These are phyloP conservation scores for Parvularia atlantis DNA, from an alignment of 78 protist genomes.

Conservation along the genomic window DNA sequence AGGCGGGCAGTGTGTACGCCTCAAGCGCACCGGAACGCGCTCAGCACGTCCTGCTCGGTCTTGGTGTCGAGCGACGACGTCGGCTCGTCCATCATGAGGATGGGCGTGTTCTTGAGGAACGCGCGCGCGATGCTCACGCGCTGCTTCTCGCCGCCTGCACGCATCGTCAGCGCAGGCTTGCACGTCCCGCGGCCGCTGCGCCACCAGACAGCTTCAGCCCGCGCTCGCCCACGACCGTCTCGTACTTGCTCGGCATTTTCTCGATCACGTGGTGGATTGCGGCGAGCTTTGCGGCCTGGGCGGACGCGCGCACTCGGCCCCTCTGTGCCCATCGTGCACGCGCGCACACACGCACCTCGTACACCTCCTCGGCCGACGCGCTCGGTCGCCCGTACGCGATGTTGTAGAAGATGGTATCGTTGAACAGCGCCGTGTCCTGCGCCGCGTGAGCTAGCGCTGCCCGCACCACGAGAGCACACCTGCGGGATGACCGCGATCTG, in stretches of 20 bases:
- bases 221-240: constrained; percentile 79
- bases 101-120: constrained; percentile 45
- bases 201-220: constrained; percentile 79
- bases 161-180: constrained; percentile 22
- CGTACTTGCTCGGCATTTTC: constrained; percentile 66
- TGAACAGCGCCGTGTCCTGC: constrained; percentile 81
- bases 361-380: constrained; percentile 25
- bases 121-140: constrained; percentile 81
- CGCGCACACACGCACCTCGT: not conserved
- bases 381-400: constrained; percentile 38
- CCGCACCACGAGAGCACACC: not conserved
- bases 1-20: not conserved
- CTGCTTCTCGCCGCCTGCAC: constrained; percentile 63
- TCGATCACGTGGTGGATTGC: constrained; percentile 42
- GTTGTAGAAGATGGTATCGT: constrained; percentile 59
- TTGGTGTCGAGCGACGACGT: constrained; percentile 79
- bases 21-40: constrained; percentile 28
- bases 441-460: not conserved
- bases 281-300: constrained; percentile 41
- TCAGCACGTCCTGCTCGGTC: constrained; percentile 68
- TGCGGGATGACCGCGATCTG: constrained; percentile 73
- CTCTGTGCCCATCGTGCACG: not conserved
- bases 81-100: constrained; percentile 89
- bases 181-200: too few species aligned
- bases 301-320: not conserved